Base-by-base conservation (phyloP, 129 eudicot species). In the Artemisia tridentata region DNA sequence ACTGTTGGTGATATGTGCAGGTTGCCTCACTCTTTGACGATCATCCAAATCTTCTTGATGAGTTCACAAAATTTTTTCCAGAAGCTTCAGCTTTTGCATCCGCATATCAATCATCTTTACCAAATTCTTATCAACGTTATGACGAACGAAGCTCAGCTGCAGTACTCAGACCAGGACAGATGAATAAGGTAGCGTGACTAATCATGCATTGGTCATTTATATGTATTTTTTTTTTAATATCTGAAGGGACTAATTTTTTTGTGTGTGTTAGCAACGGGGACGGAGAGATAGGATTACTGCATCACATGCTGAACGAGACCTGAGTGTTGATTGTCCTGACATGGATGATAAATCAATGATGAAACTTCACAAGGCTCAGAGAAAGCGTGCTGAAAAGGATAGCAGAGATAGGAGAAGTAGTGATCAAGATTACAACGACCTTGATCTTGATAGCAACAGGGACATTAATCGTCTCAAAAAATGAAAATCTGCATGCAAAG, bases 401-500 rank as follows among this genome's bases (percentile, higher is more conserved):
- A 85, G 46, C 79, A 82, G 88, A 79, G 95, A 88, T 29, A 81
- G 79, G 80, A 88, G 89, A 76, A 80, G 67, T 17, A 88, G 84
- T 46, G 96, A 92, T 78, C 85, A 78, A 71, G 97, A 86, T 84
- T 86, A 79, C 43, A 84, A 82, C 73, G 98, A 89, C 41, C 79
- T 69, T 63, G 96, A 86, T 47, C 79, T 72, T 63, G 96, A 86
- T 75, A 85, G 66, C 57, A 84, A 79, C 57, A 89, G 83, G 79
- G 88, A 85, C 52, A 69, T 75, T 17, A 83, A 82, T 34, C 78
- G 66, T 74, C 23, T 63, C 18, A 90, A 84, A 11, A 92, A 86
- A 80, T 76, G 84, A 63, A 92, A 86, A 76, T 78, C 89, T 77
- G 83, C 95, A 50, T 84, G 96, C 7, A 92, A 89, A 85, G 91